Evolutionary conservation across 1,284 basidiomycete genomes (phyloP).

Genomic region (Marasmius sp.): DNA sequence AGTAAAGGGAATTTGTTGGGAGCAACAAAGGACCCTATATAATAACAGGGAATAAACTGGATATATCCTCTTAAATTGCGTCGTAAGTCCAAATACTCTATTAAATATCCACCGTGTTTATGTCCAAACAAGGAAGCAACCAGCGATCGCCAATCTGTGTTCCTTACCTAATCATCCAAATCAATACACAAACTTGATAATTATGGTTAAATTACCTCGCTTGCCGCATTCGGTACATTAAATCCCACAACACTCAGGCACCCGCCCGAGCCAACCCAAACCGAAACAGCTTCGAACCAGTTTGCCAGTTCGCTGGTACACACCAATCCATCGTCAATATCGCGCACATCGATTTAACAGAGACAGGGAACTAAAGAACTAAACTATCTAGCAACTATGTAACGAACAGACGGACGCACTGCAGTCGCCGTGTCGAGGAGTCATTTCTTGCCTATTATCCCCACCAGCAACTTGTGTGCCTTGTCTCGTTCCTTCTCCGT

Average conservation of each 20-base stretch:
- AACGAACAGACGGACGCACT: background rate
- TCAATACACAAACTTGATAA: background rate
- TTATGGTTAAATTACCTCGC: slow-evolving; percentile 18
- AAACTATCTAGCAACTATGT: background rate
- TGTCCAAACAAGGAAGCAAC: background rate
- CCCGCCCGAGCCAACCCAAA: slow-evolving; percentile 7
- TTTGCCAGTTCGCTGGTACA: background rate
- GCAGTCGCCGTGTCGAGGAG: background rate
- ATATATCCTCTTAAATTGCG: background rate
- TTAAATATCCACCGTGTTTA: background rate
- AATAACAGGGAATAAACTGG: background rate
- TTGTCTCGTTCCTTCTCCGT: slow-evolving; percentile 80
- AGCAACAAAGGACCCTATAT: background rate
- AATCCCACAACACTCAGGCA: slow-evolving; percentile 4
- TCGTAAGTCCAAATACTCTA: background rate
- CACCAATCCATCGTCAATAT: background rate
- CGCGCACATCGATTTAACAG: background rate
- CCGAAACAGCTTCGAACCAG: slow-evolving; percentile 3
- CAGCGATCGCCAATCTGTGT: slow-evolving; percentile 4
- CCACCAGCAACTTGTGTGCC: slow-evolving; percentile 67
- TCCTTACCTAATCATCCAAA: slow-evolving; percentile 8
- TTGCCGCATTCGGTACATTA: slow-evolving; percentile 10
- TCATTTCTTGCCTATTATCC: slow-evolving; percentile 46
- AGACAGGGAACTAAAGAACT: background rate
- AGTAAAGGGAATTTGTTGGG: background rate